phyloP scores from a whole-genome alignment of 2,329 filamentous ascomycete genomes.

The Fusarium sp. region DNA sequence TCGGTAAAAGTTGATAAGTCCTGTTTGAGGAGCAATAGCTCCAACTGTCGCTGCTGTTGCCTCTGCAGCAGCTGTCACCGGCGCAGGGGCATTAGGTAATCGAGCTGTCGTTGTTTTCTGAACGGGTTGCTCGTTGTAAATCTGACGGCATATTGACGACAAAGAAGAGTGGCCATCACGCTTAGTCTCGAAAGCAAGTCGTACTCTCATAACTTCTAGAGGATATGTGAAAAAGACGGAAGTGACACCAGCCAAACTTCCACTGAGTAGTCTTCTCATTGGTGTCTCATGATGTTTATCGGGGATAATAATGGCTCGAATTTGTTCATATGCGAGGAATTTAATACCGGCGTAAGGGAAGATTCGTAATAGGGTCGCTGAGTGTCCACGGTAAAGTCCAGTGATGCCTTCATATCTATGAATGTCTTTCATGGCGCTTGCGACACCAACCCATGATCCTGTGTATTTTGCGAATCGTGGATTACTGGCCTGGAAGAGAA shows the following conservation, averaged over 20 bases:
- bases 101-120: conserved; percentile 48
- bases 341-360: conserved; percentile 99
- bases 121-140: conserved; percentile 80
- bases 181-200: conserved; percentile 94
- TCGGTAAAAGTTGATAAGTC: conserved; percentile 91
- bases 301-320: conserved; percentile 82
- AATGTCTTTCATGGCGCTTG: conserved; percentile 86
- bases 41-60: conserved; percentile 57
- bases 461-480: conserved; percentile 95
- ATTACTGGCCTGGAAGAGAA: conserved; percentile 95
- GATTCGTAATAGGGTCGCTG: conserved; percentile 90
- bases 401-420: conserved; percentile 76
- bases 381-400: conserved; percentile 93
- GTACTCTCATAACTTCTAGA: conserved; percentile 90
- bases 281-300: conserved; percentile 81
- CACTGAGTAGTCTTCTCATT: conserved; percentile 78
- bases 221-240: conserved; percentile 98
- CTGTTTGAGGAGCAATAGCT: conserved; percentile 68
- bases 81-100: conserved; percentile 45
- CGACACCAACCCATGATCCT: conserved; percentile 86
- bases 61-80: conserved; percentile 54
- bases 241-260: conserved; percentile 83
- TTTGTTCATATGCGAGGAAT: conserved; percentile 97
- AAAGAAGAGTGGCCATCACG: conserved; percentile 76
- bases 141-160: conserved; percentile 81